These are phyloP conservation scores for Trichosanthes truncata DNA, from an alignment of 306 rosid species.

Conservation along the genomic window DNA sequence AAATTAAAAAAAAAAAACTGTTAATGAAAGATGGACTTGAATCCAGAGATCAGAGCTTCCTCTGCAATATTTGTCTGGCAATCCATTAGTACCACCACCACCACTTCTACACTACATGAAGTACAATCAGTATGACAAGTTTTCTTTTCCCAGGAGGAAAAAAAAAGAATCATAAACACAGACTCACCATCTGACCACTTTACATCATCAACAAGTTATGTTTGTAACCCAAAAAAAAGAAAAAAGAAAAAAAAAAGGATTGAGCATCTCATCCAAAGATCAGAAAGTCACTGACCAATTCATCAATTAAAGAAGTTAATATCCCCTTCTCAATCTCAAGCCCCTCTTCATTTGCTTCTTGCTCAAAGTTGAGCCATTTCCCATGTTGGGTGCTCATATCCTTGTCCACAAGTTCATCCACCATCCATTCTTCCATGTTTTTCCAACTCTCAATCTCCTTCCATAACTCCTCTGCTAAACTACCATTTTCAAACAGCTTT, in stretches of 20 bases:
- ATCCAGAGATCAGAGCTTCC: not conserved
- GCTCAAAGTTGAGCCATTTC: slow-evolving; percentile 61
- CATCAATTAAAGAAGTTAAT: slow-evolving; percentile 39
- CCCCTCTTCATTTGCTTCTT: slow-evolving; percentile 59
- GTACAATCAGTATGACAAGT: slow-evolving; percentile 2
- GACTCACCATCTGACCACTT: not conserved
- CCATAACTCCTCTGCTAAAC: slow-evolving; percentile 49
- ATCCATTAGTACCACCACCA: not conserved
- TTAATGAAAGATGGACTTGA: not conserved
- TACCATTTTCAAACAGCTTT: slow-evolving; percentile 26
- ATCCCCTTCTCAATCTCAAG: slow-evolving; percentile 46
- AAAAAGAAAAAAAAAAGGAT: not conserved
- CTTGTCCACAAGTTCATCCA: slow-evolving; percentile 63
- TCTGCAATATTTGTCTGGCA: not conserved
- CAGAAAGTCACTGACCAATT: slow-evolving; percentile 54
- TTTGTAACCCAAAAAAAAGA: not conserved
- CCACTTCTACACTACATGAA: not conserved
- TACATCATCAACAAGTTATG: slow-evolving; percentile 7
- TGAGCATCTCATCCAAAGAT: not conserved
- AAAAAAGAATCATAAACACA: not conserved
- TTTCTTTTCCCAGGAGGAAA: slow-evolving; percentile 4
- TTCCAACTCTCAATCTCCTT: slow-evolving; percentile 46
- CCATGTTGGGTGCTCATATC: slow-evolving; percentile 72
- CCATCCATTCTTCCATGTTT: slow-evolving; percentile 49
- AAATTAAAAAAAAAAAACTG: not conserved